Percentiles rank a stretch among this genome's conserved stretches.
Evolutionary conservation across 2,329 filamentous ascomycete species (phyloP).

Genomic region (Hymenoscyphus occultus): DNA sequence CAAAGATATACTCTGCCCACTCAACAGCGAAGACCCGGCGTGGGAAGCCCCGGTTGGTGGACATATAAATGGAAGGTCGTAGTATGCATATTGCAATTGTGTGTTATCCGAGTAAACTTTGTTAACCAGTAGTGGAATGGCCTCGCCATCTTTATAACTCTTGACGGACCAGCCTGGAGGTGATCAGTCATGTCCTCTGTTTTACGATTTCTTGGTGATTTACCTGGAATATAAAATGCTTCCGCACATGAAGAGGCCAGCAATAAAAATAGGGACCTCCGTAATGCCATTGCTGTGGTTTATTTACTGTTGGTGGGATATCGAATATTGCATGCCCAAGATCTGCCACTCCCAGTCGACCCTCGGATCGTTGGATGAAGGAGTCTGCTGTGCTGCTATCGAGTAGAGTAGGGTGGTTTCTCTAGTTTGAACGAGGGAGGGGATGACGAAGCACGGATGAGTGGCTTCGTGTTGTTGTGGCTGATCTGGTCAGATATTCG

Average conservation of each 20-base stretch:
- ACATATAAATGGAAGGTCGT: slow-evolving; percentile 83
- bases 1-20: slow-evolving; percentile 73
- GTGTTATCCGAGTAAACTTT: slow-evolving; percentile 89
- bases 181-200: background rate
- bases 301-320: background rate
- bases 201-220: slow-evolving; percentile 23
- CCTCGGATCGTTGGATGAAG: background rate
- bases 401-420: background rate
- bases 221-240: slow-evolving; percentile 87
- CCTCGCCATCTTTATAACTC: slow-evolving; percentile 72
- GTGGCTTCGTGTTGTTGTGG: background rate
- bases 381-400: background rate
- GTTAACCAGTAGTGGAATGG: slow-evolving; percentile 83
- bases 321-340: background rate
- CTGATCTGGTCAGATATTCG: background rate
- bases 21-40: slow-evolving; percentile 65
- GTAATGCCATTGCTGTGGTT: slow-evolving; percentile 25
- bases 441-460: background rate
- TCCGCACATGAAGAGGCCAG: slow-evolving; percentile 49
- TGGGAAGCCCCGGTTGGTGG: slow-evolving; percentile 68
- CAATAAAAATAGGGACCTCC: slow-evolving; percentile 48
- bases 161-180: slow-evolving; percentile 75
- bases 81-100: slow-evolving; percentile 88
- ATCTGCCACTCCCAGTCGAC: background rate
- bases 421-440: background rate